A percentile compares a stretch with the other conserved stretches of the same genome.
These are phyloP conservation scores for Trichoderma atroviride DNA, from an alignment of 2,329 filamentous ascomycete species.

Conservation along the genomic window DNA sequence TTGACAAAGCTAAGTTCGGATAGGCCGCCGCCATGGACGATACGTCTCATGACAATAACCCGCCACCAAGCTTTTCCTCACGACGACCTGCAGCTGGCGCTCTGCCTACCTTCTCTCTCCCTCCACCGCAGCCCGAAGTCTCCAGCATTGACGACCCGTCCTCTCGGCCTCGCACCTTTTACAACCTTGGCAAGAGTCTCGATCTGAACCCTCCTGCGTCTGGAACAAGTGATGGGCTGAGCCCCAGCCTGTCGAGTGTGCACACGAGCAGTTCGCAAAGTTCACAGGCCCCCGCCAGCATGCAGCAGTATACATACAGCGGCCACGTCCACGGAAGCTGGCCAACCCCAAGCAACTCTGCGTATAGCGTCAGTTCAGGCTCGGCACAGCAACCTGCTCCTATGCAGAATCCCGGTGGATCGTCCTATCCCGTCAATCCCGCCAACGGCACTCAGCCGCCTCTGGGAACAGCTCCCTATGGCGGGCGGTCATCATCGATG, in stretches of 20 bases:
- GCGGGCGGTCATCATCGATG: constrained; percentile 35
- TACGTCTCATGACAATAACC: constrained; percentile 24
- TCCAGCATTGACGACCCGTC: constrained; percentile 39
- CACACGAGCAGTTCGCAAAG: constrained; percentile 62
- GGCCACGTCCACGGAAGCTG: constrained; percentile 59
- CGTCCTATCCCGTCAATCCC: constrained; percentile 58
- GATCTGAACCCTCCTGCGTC: constrained; percentile 35
- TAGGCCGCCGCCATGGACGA: constrained; percentile 36
- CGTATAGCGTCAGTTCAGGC: constrained; percentile 58
- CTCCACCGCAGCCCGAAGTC: constrained; percentile 42
- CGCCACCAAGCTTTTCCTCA: constrained; percentile 38
- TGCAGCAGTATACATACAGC: constrained; percentile 53
- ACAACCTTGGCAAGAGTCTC: constrained; percentile 30
- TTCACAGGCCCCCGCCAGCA: constrained; percentile 55
- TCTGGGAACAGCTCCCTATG: constrained; percentile 36
- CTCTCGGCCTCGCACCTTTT: constrained; percentile 34
- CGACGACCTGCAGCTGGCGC: constrained; percentile 41
- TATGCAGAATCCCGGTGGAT: constrained; percentile 33
- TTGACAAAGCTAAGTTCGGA: not conserved
- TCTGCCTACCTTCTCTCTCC: constrained; percentile 42
- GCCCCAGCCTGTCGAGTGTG: constrained; percentile 62
- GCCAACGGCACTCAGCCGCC: constrained; percentile 37
- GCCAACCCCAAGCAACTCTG: constrained; percentile 54
- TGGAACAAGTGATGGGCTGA: constrained; percentile 63
- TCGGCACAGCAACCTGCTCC: constrained; percentile 36